Conservation (phyloP, 441 rosid genomes). For the Populus hybrid region DNA sequence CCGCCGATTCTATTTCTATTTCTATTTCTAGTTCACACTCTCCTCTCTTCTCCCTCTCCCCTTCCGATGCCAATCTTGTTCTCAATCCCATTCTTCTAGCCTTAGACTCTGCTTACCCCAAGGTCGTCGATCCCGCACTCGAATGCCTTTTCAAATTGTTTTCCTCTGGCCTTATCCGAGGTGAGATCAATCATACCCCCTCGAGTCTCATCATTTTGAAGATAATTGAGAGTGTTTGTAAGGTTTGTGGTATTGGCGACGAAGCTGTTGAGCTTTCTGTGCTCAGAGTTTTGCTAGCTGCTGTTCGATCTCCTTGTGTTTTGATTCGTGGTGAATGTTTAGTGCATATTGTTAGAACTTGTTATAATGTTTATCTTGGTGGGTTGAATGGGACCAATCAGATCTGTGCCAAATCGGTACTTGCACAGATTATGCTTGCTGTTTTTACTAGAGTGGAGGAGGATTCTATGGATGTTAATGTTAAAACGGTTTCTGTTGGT, state of each 20-base stretch:
- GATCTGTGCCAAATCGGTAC: conserved; percentile 90
- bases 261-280: conserved; percentile 71
- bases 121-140: conserved; percentile 82
- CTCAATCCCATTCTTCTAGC: conserved; percentile 69
- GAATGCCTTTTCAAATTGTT: conserved; percentile 72
- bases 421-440: conserved; percentile 80
- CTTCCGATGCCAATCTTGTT: conserved; percentile 53
- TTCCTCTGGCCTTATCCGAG: conserved; percentile 61
- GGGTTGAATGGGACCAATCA: conserved; percentile 81
- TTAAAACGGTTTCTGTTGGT: conserved; percentile 57
- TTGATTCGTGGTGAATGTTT: conserved; percentile 80
- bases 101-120: conserved; percentile 58
- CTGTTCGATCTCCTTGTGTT: conserved; percentile 64
- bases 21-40: conserved; percentile 33
- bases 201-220: conserved; percentile 29
- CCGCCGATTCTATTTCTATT: conserved; percentile 38
- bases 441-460: conserved; percentile 74
- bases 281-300: conserved; percentile 71
- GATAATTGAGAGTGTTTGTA: conserved; percentile 52
- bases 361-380: conserved; percentile 87
- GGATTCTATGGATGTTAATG: conserved; percentile 48
- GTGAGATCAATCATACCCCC: conserved; percentile 42
- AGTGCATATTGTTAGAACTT: conserved; percentile 71
- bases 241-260: conserved; percentile 63
- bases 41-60: conserved; percentile 54